phyloP scores from a whole-genome alignment of 1,139 yeast genomes.

The Nakaseomyces glabratus region DNA sequence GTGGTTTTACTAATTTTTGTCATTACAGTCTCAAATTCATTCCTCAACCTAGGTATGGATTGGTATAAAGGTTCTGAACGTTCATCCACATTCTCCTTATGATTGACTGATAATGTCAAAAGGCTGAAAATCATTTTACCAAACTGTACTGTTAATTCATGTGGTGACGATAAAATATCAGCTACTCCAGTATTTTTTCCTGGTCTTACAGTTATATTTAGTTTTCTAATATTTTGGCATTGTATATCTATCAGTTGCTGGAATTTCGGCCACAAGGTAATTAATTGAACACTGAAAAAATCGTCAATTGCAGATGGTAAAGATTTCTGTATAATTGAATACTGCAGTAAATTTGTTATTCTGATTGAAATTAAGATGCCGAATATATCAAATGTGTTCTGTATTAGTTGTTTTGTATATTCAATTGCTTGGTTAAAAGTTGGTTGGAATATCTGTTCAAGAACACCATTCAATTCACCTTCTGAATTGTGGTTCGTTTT shows the following conservation, averaged over 20 bases:
- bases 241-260: slow-evolving; percentile 69
- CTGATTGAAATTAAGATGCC: slow-evolving; percentile 76
- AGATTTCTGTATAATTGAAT: slow-evolving; percentile 51
- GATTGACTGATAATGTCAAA: slow-evolving; percentile 43
- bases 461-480: slow-evolving; percentile 37
- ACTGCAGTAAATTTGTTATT: slow-evolving; percentile 54
- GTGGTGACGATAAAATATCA: slow-evolving; percentile 40
- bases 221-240: slow-evolving; percentile 54
- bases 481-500: slow-evolving; percentile 33
- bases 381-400: slow-evolving; percentile 58
- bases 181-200: slow-evolving; percentile 22
- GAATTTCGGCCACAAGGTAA: slow-evolving; percentile 77
- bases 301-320: slow-evolving; percentile 63
- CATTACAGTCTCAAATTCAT: slow-evolving; percentile 69
- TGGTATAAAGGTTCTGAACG: slow-evolving; percentile 62
- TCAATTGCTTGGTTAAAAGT: slow-evolving; percentile 47
- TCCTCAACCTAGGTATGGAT: slow-evolving; percentile 59
- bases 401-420: slow-evolving; percentile 43
- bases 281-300: slow-evolving; percentile 57
- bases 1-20: slow-evolving; percentile 55
- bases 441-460: slow-evolving; percentile 41
- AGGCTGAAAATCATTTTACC: slow-evolving; percentile 68
- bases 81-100: slow-evolving; percentile 28
- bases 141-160: slow-evolving; percentile 69
- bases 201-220: slow-evolving; percentile 24